Evolutionary conservation across 225 moss, liverwort and hornwort genomes (phyloP).

Genomic region (Marchantia polymorpha): DNA sequence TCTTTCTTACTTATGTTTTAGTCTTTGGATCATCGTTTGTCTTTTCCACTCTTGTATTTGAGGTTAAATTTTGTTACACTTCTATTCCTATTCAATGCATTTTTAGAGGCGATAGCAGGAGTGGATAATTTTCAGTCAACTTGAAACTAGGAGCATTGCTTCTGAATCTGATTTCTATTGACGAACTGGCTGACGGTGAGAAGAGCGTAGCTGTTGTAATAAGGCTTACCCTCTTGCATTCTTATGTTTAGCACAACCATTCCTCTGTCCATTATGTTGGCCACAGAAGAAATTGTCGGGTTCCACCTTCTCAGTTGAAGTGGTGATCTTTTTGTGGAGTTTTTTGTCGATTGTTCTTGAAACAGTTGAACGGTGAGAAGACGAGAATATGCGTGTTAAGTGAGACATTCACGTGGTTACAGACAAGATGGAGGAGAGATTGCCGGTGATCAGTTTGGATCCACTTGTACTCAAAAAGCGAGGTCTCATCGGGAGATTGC

Average conservation of each 20-base stretch:
- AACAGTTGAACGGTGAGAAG: too few relatives aligned
- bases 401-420: too few relatives aligned
- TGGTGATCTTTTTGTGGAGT: too few relatives aligned
- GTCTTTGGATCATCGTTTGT: not conserved
- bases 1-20: not conserved
- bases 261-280: not conserved
- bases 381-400: too few relatives aligned
- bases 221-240: not conserved
- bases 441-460: not conserved
- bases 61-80: not conserved
- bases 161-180: constrained; percentile 21
- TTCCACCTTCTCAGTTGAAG: not conserved
- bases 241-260: not conserved
- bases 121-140: not conserved
- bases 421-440: too few relatives aligned
- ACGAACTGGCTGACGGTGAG: constrained; percentile 6
- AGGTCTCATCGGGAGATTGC: not conserved
- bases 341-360: too few relatives aligned
- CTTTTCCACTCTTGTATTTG: not conserved
- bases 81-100: not conserved
- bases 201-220: not conserved
- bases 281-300: not conserved
- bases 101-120: not conserved
- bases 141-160: constrained; percentile 4
- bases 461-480: not conserved